phyloP scores from a whole-genome alignment of 2,329 filamentous ascomycete genomes.

The Talaromyces verruculosus region DNA sequence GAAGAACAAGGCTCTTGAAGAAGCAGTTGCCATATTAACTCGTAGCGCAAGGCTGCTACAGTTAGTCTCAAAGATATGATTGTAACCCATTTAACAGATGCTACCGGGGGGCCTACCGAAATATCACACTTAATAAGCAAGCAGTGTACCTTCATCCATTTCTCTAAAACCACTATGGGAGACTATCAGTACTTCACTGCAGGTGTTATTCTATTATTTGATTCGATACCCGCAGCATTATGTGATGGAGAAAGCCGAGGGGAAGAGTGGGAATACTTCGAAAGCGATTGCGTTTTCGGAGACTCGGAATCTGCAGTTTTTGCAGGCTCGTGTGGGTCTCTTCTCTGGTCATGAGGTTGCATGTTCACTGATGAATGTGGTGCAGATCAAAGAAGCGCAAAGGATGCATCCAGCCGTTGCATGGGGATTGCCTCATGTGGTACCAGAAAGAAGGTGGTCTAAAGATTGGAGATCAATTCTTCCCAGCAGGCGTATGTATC shows the following conservation, averaged over 20 bases:
- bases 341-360: background rate
- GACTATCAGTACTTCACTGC: constrained; percentile 32
- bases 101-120: no score
- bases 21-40: no score
- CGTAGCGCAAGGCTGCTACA: no score
- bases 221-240: constrained; percentile 24
- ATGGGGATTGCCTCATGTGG: constrained; percentile 21
- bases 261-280: background rate
- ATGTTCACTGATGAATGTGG: background rate
- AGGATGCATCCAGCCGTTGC: constrained; percentile 19
- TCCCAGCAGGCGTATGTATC: constrained; percentile 24
- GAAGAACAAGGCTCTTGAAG: no score
- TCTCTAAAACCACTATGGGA: no score
- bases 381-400: constrained; percentile 22
- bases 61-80: no score
- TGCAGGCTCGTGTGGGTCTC: constrained; percentile 31
- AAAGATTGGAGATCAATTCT: constrained; percentile 6
- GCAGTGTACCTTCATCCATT: no score
- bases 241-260: background rate
- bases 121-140: no score
- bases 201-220: constrained; percentile 36
- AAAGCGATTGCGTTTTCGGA: constrained; percentile 24
- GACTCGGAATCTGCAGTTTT: constrained; percentile 28
- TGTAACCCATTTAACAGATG: no score
- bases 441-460: constrained; percentile 18